Percentiles rank a stretch among this genome's conserved stretches.
These are phyloP conservation scores for Cryptosporidium viatorum DNA, from an alignment of 169 alveolate species.

Conservation along the genomic window DNA sequence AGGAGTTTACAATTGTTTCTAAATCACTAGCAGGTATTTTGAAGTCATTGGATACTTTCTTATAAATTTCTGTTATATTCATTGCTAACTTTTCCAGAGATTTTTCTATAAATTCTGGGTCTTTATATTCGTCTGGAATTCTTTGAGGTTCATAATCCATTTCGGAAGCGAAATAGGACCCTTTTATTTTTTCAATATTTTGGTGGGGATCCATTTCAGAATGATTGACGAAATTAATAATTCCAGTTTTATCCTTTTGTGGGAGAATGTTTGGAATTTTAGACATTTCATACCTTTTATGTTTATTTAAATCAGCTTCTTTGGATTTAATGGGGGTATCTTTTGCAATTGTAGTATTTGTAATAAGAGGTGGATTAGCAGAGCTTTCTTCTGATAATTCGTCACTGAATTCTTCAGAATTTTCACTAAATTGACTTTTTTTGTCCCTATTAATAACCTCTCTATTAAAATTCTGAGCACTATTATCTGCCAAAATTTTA, in stretches of 20 bases:
- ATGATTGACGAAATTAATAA: background rate
- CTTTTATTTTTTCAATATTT: background rate
- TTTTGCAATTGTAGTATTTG: background rate
- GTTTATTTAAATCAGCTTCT: background rate
- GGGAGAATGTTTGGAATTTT: too few species aligned
- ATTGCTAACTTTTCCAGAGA: slow-evolving; percentile 31
- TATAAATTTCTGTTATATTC: slow-evolving; percentile 40
- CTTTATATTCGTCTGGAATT: slow-evolving; percentile 9
- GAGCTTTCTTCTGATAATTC: background rate
- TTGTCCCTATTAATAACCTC: background rate
- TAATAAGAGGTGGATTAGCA: background rate
- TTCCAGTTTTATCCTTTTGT: background rate
- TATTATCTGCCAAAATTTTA: background rate
- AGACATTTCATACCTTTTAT: background rate
- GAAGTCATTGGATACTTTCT: background rate
- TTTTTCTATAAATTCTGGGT: slow-evolving; percentile 41
- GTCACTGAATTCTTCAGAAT: slow-evolving; percentile 1
- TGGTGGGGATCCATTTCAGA: background rate
- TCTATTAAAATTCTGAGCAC: too few species aligned
- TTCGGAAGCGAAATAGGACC: background rate
- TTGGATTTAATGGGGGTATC: background rate
- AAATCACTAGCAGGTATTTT: slow-evolving; percentile 17
- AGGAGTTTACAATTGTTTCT: background rate
- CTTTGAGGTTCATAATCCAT: background rate
- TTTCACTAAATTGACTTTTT: slow-evolving; percentile 27